Percentiles rank a stretch among this genome's conserved stretches.
phyloP scores from a whole-genome alignment of 2,329 filamentous ascomycete species.

The Fusarium albidum region DNA sequence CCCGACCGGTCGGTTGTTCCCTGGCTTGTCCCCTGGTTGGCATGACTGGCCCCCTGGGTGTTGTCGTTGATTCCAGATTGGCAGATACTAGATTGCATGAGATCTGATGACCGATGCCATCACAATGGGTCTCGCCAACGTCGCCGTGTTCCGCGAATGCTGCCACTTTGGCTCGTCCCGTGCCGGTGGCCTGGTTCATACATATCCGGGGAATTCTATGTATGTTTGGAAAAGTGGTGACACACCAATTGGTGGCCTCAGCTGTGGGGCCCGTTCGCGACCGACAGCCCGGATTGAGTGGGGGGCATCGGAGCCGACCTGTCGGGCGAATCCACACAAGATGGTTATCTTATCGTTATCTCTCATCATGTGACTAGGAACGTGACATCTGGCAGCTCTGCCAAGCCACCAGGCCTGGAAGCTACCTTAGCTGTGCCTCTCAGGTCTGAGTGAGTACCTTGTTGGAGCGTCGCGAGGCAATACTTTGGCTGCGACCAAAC shows the following conservation, averaged over 20 bases:
- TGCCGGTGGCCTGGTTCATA: not conserved
- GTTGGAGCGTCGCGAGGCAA: conserved; percentile 14
- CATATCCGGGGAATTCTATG: conserved; percentile 11
- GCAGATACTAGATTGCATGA: conserved; percentile 31
- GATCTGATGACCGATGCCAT: conserved; percentile 30
- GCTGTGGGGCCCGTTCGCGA: not conserved
- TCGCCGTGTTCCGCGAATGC: conserved; percentile 9
- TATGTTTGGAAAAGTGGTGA: conserved; percentile 6
- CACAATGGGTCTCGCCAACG: conserved; percentile 19
- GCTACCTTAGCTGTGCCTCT: conserved; percentile 32
- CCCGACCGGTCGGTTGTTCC: not conserved
- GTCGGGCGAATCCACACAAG: not conserved
- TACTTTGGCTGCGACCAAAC: conserved; percentile 25
- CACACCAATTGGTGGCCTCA: not conserved
- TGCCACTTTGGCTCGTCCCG: not conserved
- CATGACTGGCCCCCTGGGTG: conserved; percentile 10
- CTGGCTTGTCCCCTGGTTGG: conserved; percentile 7
- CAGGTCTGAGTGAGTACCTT: conserved; percentile 22
- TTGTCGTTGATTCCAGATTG: conserved; percentile 23
- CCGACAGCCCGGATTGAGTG: conserved; percentile 5
- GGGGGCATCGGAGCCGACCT: conserved; percentile 28
- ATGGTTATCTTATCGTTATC: not conserved
- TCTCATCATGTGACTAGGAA: conserved; percentile 29
- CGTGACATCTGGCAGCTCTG: conserved; percentile 25
- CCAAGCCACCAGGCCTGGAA: conserved; percentile 13